A percentile compares a stretch with the other conserved stretches of the same genome.
Conservation (phyloP, 371 early-diverging fungal species). For the Syncephalastrum monosporum region DNA sequence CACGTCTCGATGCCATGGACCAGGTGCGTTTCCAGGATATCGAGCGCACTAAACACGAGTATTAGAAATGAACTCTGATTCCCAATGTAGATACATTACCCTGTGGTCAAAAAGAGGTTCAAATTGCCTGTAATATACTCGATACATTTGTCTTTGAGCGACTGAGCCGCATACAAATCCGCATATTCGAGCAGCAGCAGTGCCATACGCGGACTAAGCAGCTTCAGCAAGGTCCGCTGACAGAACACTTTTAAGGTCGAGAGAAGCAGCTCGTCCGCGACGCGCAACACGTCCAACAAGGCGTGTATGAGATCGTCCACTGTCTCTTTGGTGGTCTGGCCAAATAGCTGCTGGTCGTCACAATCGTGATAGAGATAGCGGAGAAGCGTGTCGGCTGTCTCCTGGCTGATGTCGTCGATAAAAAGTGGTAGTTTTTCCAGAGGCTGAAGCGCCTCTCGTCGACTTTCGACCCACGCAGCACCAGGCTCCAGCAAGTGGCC, state of each 20-base stretch:
- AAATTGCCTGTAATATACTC: slow-evolving; percentile 64
- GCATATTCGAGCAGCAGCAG: slow-evolving; percentile 54
- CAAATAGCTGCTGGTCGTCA: slow-evolving; percentile 40
- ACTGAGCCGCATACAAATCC: slow-evolving; percentile 49
- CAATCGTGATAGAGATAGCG: slow-evolving; percentile 54
- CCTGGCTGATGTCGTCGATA: slow-evolving; percentile 18
- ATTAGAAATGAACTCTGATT: background rate
- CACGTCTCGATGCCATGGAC: slow-evolving; percentile 27
- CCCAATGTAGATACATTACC: slow-evolving; percentile 25
- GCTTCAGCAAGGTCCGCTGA: slow-evolving; percentile 44
- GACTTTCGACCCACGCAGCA: slow-evolving; percentile 51
- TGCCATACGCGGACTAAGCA: slow-evolving; percentile 57
- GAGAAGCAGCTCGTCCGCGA: slow-evolving; percentile 67
- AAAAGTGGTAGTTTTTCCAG: too few species aligned
- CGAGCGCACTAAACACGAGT: slow-evolving; percentile 20
- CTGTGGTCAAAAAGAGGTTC: slow-evolving; percentile 52
- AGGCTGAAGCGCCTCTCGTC: slow-evolving; percentile 16
- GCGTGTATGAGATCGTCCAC: slow-evolving; percentile 51
- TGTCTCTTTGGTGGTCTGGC: slow-evolving; percentile 32
- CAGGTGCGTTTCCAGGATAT: slow-evolving; percentile 14
- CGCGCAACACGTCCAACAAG: slow-evolving; percentile 54
- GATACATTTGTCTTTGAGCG: slow-evolving; percentile 55
- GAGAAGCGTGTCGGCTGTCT: slow-evolving; percentile 49
- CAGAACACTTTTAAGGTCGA: slow-evolving; percentile 56
- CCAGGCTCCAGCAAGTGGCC: slow-evolving; percentile 50